Evolutionary conservation across 2,329 filamentous ascomycete genomes (phyloP).

Genomic region (Nannizziopsis barbatae): DNA sequence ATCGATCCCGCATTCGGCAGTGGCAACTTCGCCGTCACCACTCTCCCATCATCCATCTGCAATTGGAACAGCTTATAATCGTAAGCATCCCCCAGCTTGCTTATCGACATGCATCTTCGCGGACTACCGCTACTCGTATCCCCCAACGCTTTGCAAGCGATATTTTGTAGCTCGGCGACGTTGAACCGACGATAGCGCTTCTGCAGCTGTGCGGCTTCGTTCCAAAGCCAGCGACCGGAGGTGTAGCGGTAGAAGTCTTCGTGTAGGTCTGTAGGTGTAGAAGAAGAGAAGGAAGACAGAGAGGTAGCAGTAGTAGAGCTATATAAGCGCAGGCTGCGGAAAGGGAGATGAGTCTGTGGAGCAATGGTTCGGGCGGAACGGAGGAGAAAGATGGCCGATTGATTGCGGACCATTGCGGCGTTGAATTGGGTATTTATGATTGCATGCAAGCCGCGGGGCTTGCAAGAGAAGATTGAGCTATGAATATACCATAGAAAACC

Average conservation of each 20-base stretch:
- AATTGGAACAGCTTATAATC: conserved; percentile 30
- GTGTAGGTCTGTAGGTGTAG: background rate
- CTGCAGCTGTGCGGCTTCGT: conserved; percentile 23
- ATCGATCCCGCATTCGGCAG: conserved; percentile 12
- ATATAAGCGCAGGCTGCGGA: too few species aligned
- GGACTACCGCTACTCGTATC: conserved; percentile 10
- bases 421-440: too few species aligned
- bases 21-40: conserved; percentile 17
- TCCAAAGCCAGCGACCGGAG: conserved; percentile 24
- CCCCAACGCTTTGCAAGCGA: conserved; percentile 21
- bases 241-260: conserved; percentile 22
- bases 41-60: conserved; percentile 18
- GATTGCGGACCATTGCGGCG: too few species aligned
- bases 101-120: conserved; percentile 26
- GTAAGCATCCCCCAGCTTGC: conserved; percentile 29
- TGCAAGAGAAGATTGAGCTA: too few species aligned
- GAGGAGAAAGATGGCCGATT: too few species aligned
- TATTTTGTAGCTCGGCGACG: conserved; percentile 23
- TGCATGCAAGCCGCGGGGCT: too few species aligned
- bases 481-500: too few species aligned
- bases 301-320: too few species aligned
- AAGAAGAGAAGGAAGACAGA: too few species aligned
- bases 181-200: conserved; percentile 25
- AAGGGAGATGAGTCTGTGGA: too few species aligned
- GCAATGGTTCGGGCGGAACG: too few species aligned